Percentiles rank a stretch among this genome's conserved stretches.
These are phyloP conservation scores for Paraphoma chrysanthemicola DNA, from an alignment of 2,329 filamentous ascomycete species.

Conservation along the genomic window DNA sequence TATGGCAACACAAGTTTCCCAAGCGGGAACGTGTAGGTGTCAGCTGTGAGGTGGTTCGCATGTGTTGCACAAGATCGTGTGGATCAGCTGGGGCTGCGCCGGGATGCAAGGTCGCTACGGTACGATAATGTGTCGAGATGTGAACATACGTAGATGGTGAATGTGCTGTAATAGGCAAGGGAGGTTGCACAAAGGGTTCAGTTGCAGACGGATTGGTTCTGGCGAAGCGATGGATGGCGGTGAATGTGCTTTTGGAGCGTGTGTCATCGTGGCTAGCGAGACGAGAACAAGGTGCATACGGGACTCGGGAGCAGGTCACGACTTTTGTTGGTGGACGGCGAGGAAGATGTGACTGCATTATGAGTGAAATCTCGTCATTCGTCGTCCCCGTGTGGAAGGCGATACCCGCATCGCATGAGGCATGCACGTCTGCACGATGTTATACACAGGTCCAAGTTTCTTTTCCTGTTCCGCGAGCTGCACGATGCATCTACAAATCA, in stretches of 20 bases:
- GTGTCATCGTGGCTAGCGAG: constrained; percentile 13
- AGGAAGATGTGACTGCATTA: not conserved
- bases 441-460: no score
- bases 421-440: no score
- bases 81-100: constrained; percentile 5
- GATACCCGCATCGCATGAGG: no score
- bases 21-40: constrained; percentile 11
- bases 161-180: constrained; percentile 7
- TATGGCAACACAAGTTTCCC: constrained; percentile 11
- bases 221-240: constrained; percentile 14
- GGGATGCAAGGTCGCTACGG: constrained; percentile 26
- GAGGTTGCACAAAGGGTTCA: constrained; percentile 10
- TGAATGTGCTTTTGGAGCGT: constrained; percentile 13
- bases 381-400: no score
- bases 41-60: constrained; percentile 2
- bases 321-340: not conserved
- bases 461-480: no score
- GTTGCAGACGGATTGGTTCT: not conserved
- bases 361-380: no score
- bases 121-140: constrained; percentile 19
- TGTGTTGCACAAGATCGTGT: constrained; percentile 28
- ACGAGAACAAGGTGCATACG: constrained; percentile 13
- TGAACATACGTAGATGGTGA: constrained; percentile 2
- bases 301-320: not conserved
- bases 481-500: no score